A percentile compares a stretch with the other conserved stretches of the same genome.
Conservation (phyloP, 2,329 filamentous ascomycete genomes). For the Penicillium fuscoglaucum region DNA sequence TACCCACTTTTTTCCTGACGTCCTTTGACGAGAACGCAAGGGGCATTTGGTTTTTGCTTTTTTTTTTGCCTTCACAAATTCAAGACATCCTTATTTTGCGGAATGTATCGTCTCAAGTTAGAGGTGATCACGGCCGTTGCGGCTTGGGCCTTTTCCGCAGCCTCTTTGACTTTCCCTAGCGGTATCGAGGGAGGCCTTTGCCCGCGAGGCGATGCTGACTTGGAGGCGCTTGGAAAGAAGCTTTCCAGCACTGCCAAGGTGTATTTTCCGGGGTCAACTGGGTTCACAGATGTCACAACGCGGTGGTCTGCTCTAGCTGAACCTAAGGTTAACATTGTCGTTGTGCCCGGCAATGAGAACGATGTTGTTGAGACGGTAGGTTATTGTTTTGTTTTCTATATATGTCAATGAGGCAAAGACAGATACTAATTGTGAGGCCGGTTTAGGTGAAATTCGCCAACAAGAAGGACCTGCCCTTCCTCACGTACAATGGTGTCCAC, state of each 20-base stretch:
- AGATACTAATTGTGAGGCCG: slow-evolving; percentile 1
- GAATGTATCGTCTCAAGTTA: neutral
- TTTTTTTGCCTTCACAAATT: neutral
- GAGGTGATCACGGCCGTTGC: slow-evolving; percentile 24
- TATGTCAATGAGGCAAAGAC: slow-evolving; percentile 1
- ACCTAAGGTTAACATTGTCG: slow-evolving; percentile 49
- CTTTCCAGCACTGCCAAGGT: slow-evolving; percentile 46
- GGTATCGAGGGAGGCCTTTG: slow-evolving; percentile 8
- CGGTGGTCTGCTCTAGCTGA: slow-evolving; percentile 51
- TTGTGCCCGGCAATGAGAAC: slow-evolving; percentile 50
- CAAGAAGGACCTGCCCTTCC: slow-evolving; percentile 50
- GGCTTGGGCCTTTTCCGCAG: slow-evolving; percentile 25
- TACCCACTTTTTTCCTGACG: neutral
- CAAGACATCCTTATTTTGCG: neutral
- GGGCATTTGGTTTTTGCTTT: neutral
- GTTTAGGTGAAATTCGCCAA: slow-evolving; percentile 51
- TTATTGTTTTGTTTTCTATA: neutral
- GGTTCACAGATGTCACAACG: slow-evolving; percentile 41
- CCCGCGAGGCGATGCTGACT: slow-evolving; percentile 16
- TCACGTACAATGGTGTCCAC: slow-evolving; percentile 56
- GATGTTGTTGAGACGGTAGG: slow-evolving; percentile 54
- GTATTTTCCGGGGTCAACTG: slow-evolving; percentile 45
- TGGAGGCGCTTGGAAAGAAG: slow-evolving; percentile 21
- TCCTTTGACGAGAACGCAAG: neutral
- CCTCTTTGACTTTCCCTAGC: slow-evolving; percentile 8